phyloP scores from a whole-genome alignment of 257 asterid genomes.

The Solanum tarijense region DNA sequence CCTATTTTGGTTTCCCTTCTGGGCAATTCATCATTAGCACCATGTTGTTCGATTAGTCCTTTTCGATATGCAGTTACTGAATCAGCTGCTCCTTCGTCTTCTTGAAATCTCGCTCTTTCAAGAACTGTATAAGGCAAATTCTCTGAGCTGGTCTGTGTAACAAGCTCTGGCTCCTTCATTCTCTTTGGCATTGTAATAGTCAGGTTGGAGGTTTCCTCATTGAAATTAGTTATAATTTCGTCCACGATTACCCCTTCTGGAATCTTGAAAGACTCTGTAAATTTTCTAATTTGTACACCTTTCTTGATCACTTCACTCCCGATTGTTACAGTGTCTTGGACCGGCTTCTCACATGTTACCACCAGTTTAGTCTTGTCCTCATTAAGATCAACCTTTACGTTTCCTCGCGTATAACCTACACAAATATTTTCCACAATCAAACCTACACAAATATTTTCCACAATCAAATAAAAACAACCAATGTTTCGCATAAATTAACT shows the following conservation, averaged over 20 bases:
- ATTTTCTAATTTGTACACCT: constrained; percentile 30
- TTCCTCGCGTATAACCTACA: constrained; percentile 43
- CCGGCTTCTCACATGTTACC: constrained; percentile 46
- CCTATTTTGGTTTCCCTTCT: neutral
- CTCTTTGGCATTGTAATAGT: constrained; percentile 71
- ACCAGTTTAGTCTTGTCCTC: constrained; percentile 45
- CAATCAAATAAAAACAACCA: neutral
- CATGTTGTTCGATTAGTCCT: neutral
- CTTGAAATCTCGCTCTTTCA: neutral
- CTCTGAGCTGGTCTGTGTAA: neutral
- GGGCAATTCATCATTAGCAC: neutral
- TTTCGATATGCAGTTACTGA: neutral
- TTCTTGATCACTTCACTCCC: constrained; percentile 46
- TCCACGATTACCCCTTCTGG: constrained; percentile 67
- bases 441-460: constrained; percentile 28
- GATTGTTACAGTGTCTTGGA: constrained; percentile 45
- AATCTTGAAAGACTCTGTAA: constrained; percentile 56
- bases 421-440: neutral
- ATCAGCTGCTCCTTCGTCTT: neutral
- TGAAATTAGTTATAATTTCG: constrained; percentile 40
- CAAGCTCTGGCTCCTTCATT: constrained; percentile 27
- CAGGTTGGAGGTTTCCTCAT: constrained; percentile 45
- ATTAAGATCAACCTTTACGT: constrained; percentile 58
- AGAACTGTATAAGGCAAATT: neutral
- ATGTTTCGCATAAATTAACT: neutral